Conservation (phyloP, 305 asterid species). For the Rubia occidens region DNA sequence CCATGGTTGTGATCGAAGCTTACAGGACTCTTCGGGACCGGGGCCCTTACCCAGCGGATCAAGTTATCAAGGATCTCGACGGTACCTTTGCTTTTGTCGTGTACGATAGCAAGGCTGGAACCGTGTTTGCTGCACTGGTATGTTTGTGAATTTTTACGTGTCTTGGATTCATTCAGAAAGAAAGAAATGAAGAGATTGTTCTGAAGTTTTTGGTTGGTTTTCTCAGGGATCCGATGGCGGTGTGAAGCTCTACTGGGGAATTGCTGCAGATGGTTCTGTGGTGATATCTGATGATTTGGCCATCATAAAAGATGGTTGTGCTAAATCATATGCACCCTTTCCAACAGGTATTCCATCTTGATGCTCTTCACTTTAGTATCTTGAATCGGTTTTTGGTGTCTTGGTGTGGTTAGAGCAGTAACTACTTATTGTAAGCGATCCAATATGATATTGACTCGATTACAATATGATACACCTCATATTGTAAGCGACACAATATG, state of each 20-base stretch:
- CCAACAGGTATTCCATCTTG: constrained; percentile 44
- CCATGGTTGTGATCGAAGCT: constrained; percentile 72
- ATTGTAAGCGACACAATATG: too few species aligned
- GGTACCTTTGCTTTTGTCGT: constrained; percentile 73
- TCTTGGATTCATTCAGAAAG: not conserved
- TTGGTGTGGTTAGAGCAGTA: too few species aligned
- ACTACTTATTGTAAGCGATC: too few species aligned
- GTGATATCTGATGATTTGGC: constrained; percentile 69
- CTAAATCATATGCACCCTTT: constrained; percentile 78
- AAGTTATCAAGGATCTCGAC: constrained; percentile 70
- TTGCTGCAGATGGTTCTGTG: constrained; percentile 80
- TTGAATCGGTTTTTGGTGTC: not conserved
- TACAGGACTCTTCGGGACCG: constrained; percentile 73
- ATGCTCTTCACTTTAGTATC: not conserved
- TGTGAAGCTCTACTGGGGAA: constrained; percentile 75
- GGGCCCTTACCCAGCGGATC: constrained; percentile 84
- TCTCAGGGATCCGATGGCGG: constrained; percentile 70
- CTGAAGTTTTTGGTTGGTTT: not conserved
- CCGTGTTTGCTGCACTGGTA: constrained; percentile 74
- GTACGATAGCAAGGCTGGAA: constrained; percentile 56
- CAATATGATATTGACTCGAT: too few species aligned
- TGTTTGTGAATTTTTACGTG: not conserved
- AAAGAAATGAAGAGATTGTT: not conserved
- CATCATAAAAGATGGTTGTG: constrained; percentile 65
- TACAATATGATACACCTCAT: too few species aligned